These are phyloP conservation scores for Thyridium curvatum DNA, from an alignment of 2,329 filamentous ascomycete species.

Conservation along the genomic window DNA sequence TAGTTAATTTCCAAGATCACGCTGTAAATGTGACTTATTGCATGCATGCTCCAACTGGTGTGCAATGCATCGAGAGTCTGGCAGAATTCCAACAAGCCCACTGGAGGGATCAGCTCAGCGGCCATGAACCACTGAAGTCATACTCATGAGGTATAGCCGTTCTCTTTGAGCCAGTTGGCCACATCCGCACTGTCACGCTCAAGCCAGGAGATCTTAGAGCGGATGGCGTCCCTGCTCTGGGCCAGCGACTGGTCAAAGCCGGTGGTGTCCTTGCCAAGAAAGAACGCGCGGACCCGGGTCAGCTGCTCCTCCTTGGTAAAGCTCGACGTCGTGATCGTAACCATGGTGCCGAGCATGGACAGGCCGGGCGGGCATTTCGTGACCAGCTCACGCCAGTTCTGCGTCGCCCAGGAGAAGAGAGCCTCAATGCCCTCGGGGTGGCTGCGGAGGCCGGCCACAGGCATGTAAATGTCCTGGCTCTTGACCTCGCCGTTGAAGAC, in stretches of 20 bases:
- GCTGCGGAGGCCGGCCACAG: conserved; percentile 69
- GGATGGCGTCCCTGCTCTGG: conserved; percentile 81
- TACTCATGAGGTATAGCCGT: conserved; percentile 16
- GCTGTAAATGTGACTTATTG: too few relatives aligned
- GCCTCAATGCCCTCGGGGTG: conserved; percentile 74
- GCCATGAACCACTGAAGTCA: too few relatives aligned
- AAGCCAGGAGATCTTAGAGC: conserved; percentile 79
- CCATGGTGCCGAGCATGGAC: conserved; percentile 78
- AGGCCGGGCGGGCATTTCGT: conserved; percentile 80
- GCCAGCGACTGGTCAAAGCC: conserved; percentile 82
- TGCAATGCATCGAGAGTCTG: too few relatives aligned
- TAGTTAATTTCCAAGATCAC: too few relatives aligned
- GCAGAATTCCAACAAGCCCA: too few relatives aligned
- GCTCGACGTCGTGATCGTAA: conserved; percentile 73
- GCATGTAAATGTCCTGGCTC: conserved; percentile 91
- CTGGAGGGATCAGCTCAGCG: too few relatives aligned
- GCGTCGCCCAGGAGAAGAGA: conserved; percentile 76
- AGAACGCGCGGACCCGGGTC: conserved; percentile 73
- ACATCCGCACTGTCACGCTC: conserved; percentile 73
- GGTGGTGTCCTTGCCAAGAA: conserved; percentile 71
- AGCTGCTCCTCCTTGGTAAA: conserved; percentile 76
- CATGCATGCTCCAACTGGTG: too few relatives aligned
- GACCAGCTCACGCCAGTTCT: conserved; percentile 81
- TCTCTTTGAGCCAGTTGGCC: conserved; percentile 25
- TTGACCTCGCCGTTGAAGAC: conserved; percentile 78